phyloP scores from a whole-genome alignment of 306 rosid species.

The Citrullus colocynthis region DNA sequence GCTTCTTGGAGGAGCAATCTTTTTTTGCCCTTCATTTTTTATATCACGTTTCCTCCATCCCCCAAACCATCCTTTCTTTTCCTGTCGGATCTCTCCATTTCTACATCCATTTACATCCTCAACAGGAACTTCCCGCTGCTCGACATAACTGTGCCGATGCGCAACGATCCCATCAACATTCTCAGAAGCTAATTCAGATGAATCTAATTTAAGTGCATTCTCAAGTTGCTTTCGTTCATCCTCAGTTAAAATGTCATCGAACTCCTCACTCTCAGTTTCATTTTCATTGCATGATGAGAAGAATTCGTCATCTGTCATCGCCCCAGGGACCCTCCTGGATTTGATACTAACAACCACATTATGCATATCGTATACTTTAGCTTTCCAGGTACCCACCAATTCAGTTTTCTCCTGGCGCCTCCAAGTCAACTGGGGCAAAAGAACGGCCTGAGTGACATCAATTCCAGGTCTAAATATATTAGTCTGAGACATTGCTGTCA shows the following conservation, averaged over 20 bases:
- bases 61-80: conserved; percentile 93
- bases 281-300: conserved; percentile 73
- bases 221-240: conserved; percentile 90
- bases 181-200: conserved; percentile 41
- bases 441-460: conserved; percentile 95
- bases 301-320: conserved; percentile 87
- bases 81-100: conserved; percentile 61
- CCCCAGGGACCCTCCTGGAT: conserved; percentile 93
- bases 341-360: conserved; percentile 90
- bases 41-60: conserved; percentile 88
- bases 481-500: conserved; percentile 87
- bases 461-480: conserved; percentile 94
- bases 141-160: conserved; percentile 63
- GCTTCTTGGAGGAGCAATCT: conserved; percentile 66
- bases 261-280: conserved; percentile 71
- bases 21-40: conserved; percentile 44
- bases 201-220: conserved; percentile 69
- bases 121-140: conserved; percentile 55
- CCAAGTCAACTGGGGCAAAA: conserved; percentile 91
- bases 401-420: conserved; percentile 89
- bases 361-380: conserved; percentile 96
- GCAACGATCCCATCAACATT: conserved; percentile 45
- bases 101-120: conserved; percentile 38
- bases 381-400: conserved; percentile 82
- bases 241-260: conserved; percentile 71